These are phyloP conservation scores for Alternaria burnsii DNA, from an alignment of 2,329 filamentous ascomycete genomes.

Conservation along the genomic window DNA sequence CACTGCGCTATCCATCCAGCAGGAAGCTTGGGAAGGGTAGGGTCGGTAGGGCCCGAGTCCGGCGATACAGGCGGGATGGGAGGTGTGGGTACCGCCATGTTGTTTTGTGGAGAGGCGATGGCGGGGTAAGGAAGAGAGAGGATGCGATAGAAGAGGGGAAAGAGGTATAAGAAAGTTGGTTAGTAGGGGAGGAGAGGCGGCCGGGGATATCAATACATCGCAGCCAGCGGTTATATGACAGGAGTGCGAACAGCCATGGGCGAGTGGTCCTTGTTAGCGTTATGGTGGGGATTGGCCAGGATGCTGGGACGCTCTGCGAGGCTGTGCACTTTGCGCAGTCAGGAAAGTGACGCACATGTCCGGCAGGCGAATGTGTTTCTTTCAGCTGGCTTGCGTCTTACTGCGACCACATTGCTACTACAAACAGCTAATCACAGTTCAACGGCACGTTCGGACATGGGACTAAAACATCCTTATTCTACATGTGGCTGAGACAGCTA, in stretches of 20 bases:
- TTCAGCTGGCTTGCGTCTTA: conserved; percentile 21
- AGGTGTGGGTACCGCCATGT: conserved; percentile 49
- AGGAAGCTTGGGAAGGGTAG: conserved; percentile 49
- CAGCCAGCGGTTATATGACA: conserved; percentile 34
- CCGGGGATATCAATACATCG: conserved; percentile 14
- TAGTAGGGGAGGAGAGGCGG: neutral
- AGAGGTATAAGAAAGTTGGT: neutral
- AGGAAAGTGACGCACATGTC: conserved; percentile 17
- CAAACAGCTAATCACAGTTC: conserved; percentile 8
- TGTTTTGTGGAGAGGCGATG: conserved; percentile 16
- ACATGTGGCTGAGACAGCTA: conserved; percentile 14
- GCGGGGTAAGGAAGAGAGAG: conserved; percentile 9
- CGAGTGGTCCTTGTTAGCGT: conserved; percentile 31
- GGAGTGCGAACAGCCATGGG: conserved; percentile 26
- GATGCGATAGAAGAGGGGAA: neutral
- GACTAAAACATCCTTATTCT: neutral
- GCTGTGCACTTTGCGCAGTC: conserved; percentile 21
- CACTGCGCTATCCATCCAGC: conserved; percentile 53
- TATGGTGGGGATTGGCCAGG: conserved; percentile 24
- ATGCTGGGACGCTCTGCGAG: conserved; percentile 15
- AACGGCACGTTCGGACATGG: neutral
- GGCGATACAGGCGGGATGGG: conserved; percentile 49
- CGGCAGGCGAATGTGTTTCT: conserved; percentile 10
- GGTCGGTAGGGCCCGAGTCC: conserved; percentile 51
- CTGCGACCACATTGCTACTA: neutral